These are phyloP conservation scores for Stentor coeruleus DNA, from an alignment of 73 alveolate genomes.

Conservation along the genomic window DNA sequence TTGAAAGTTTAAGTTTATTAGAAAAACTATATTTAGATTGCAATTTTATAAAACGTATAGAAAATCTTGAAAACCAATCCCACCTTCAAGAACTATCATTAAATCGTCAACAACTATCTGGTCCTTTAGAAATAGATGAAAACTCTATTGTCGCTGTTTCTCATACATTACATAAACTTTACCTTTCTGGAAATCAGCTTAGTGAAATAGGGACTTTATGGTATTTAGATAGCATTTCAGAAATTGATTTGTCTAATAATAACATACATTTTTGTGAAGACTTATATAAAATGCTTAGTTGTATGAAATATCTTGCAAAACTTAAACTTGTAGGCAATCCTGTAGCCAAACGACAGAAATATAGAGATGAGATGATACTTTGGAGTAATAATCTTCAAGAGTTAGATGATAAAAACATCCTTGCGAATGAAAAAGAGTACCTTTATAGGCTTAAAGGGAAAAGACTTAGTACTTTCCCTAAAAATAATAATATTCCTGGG, in stretches of 20 bases:
- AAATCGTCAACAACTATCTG: neutral
- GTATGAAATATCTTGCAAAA: neutral
- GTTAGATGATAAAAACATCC: neutral
- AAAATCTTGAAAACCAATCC: neutral
- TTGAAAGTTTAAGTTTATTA: neutral
- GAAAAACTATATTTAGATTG: constrained; percentile 10
- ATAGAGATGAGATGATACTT: constrained; percentile 9
- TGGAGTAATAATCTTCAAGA: neutral
- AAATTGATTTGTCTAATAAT: constrained; percentile 1
- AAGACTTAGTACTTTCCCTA: neutral
- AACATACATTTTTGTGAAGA: neutral
- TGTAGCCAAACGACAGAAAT: neutral
- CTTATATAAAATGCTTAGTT: neutral
- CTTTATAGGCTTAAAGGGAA: neutral
- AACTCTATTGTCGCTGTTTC: constrained; percentile 11
- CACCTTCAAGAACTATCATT: neutral
- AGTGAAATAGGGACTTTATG: neutral
- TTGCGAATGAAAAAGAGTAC: constrained; percentile 20
- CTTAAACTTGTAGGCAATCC: constrained; percentile 12
- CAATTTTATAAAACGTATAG: neutral
- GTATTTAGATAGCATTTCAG: neutral
- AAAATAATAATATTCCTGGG: neutral
- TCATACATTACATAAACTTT: neutral
- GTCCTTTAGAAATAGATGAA: neutral
- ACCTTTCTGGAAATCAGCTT: neutral